A percentile compares a stretch with the other conserved stretches of the same genome.
These are phyloP conservation scores for Gastrodia elata DNA, from an alignment of 106 monocot species.

Conservation along the genomic window DNA sequence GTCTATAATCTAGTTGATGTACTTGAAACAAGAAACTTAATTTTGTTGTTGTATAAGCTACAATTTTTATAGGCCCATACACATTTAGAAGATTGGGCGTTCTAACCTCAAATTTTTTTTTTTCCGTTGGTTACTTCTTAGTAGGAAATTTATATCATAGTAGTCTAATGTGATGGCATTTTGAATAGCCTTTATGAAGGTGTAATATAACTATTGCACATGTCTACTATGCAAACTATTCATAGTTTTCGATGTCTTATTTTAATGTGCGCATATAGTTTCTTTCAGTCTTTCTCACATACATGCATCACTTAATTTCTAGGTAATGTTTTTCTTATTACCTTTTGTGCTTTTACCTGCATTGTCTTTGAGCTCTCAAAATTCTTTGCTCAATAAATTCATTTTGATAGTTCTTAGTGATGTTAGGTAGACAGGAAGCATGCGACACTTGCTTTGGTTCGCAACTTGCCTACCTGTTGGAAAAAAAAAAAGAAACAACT, in stretches of 20 bases:
- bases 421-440: neutral
- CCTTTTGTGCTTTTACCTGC: neutral
- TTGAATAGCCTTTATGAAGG: neutral
- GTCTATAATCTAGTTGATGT: neutral
- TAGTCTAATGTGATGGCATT: neutral
- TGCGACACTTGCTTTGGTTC: neutral
- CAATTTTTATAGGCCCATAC: neutral
- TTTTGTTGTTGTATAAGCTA: neutral
- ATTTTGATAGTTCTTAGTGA: neutral
- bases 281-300: neutral
- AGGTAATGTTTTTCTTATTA: neutral
- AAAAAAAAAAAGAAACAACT: neutral
- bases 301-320: neutral
- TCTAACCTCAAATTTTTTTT: no score
- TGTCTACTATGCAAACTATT: neutral
- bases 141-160: no score
- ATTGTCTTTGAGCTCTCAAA: neutral
- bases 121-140: no score
- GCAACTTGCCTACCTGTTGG: neutral
- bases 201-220: neutral
- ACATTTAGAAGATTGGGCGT: neutral
- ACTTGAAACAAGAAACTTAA: neutral
- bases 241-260: neutral
- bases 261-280: neutral
- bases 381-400: neutral